Percentiles rank a stretch among this genome's conserved stretches.
phyloP scores from a whole-genome alignment of 768 basidiomycete species.

The Leccinum sublutescens region DNA sequence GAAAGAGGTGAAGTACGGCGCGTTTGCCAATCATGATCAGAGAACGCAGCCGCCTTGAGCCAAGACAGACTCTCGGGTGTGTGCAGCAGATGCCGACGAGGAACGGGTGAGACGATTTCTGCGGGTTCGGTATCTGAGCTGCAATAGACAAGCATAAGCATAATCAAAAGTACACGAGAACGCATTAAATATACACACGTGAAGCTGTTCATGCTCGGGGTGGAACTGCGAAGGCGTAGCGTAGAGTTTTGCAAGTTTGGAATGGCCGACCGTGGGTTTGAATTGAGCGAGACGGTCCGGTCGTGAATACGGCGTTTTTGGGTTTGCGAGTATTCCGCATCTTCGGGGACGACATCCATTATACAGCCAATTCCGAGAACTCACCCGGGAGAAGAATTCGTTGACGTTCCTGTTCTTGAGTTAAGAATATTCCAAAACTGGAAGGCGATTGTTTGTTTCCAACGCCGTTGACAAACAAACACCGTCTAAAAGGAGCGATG shows the following conservation, averaged over 20 bases:
- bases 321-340: conserved; percentile 7
- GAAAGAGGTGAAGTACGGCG: conserved; percentile 47
- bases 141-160: background rate
- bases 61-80: conserved; percentile 57
- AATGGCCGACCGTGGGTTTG: conserved; percentile 3
- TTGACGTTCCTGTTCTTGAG: background rate
- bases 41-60: conserved; percentile 46
- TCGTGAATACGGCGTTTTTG: conserved; percentile 1
- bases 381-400: background rate
- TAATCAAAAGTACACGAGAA: background rate
- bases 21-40: conserved; percentile 41
- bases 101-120: conserved; percentile 62
- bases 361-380: background rate
- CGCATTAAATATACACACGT: conserved; percentile 10
- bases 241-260: conserved; percentile 7
- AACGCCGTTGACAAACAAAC: conserved; percentile 8
- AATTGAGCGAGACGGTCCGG: conserved; percentile 17
- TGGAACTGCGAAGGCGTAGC: conserved; percentile 18
- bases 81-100: conserved; percentile 65
- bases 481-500: background rate
- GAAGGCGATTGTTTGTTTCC: conserved; percentile 19
- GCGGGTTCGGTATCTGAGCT: conserved; percentile 31
- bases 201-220: conserved; percentile 12
- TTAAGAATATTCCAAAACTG: conserved; percentile 3
- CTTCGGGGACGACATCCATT: conserved; percentile 20